Percentiles rank a stretch among this genome's conserved stretches.
Conservation (phyloP, 2,329 filamentous ascomycete species). For the Hypocrella siamensis region DNA sequence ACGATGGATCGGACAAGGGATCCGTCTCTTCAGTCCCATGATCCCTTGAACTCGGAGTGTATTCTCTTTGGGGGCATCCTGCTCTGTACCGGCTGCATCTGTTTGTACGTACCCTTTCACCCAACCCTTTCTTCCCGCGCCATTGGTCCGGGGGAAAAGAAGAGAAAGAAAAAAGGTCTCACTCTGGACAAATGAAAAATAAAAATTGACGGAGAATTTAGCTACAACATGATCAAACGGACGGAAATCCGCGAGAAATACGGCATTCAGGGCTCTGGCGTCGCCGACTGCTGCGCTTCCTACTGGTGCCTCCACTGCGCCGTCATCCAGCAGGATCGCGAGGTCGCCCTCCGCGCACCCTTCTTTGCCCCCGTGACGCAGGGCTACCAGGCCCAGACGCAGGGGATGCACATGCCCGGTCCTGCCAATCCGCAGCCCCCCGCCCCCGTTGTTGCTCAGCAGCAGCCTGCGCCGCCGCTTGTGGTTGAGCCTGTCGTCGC, state of each 20-base stretch:
- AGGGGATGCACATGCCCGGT: slow-evolving; percentile 20
- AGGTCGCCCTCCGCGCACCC: slow-evolving; percentile 20
- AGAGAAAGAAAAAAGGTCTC: background rate
- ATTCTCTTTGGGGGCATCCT: slow-evolving; percentile 22
- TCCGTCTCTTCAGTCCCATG: slow-evolving; percentile 22
- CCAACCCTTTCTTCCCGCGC: background rate
- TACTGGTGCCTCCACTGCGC: slow-evolving; percentile 42
- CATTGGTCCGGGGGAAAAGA: background rate
- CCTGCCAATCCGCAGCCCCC: too few relatives aligned
- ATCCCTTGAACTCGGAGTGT: slow-evolving; percentile 25
- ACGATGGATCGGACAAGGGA: slow-evolving; percentile 28
- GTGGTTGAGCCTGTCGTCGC: too few relatives aligned
- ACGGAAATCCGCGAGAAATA: slow-evolving; percentile 35
- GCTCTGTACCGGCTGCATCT: slow-evolving; percentile 24
- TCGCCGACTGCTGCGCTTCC: slow-evolving; percentile 32
- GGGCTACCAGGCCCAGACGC: slow-evolving; percentile 20
- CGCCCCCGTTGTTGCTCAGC: background rate
- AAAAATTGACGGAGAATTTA: too few relatives aligned
- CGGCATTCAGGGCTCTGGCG: slow-evolving; percentile 32
- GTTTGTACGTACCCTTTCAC: slow-evolving; percentile 17
- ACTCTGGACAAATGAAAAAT: background rate
- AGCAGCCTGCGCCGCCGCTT: background rate
- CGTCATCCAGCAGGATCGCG: slow-evolving; percentile 42
- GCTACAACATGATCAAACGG: slow-evolving; percentile 36
- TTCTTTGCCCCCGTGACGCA: slow-evolving; percentile 13